Conservation (phyloP, 1,284 basidiomycete species). For the Sporisorium iseilematis-ciliati region DNA sequence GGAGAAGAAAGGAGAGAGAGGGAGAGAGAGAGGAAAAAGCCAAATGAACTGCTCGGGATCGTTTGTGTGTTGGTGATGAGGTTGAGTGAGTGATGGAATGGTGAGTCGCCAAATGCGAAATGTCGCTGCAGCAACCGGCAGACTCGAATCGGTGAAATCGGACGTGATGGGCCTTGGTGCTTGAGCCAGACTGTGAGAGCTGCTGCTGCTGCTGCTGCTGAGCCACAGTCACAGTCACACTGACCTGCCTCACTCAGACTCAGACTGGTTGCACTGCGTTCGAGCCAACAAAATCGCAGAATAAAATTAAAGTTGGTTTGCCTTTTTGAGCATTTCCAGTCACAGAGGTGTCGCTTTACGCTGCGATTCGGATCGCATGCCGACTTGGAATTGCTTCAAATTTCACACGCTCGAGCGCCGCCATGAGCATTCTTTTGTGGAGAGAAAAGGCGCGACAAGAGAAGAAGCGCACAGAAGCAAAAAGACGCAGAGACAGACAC, state of each 20-base stretch:
- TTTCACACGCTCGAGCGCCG: not conserved
- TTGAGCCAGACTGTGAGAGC: too few species aligned
- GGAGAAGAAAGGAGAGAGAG: not conserved
- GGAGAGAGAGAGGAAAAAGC: not conserved
- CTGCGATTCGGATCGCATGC: too few species aligned
- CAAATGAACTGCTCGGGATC: not conserved
- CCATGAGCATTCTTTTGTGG: constrained; percentile 1
- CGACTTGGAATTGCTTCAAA: too few species aligned
- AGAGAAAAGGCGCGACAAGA: too few species aligned
- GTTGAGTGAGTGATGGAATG: not conserved
- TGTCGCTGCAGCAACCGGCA: not conserved
- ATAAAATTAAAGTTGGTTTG: constrained; percentile 7
- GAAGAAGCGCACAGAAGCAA: constrained; percentile 5
- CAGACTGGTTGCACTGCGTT: not conserved
- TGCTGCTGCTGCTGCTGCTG: too few species aligned
- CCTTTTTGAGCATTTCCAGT: not conserved
- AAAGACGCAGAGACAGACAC: constrained; percentile 1
- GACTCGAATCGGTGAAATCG: not conserved
- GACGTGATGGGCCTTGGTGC: not conserved
- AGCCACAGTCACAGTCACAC: not conserved
- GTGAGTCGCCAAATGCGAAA: too few species aligned
- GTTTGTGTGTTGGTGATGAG: not conserved
- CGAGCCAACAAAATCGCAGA: not conserved
- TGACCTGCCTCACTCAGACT: constrained; percentile 1
- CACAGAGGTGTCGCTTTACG: not conserved